Percentiles rank a stretch among this genome's conserved stretches.
phyloP scores from a whole-genome alignment of 768 basidiomycete genomes.

The Xerocomellus amylosporus region DNA sequence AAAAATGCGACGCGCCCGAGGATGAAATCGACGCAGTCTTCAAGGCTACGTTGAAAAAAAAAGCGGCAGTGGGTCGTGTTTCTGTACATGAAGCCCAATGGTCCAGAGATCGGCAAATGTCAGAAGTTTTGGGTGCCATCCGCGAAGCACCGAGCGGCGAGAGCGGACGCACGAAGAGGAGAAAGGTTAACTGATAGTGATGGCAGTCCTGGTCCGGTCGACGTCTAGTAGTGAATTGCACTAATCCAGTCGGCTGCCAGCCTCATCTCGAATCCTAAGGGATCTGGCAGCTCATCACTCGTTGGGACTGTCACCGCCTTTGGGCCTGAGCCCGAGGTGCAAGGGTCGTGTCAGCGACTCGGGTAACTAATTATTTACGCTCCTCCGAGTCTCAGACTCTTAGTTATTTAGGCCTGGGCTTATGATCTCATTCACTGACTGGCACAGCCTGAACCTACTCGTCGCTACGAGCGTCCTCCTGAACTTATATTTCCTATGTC shows the following conservation, averaged over 20 bases:
- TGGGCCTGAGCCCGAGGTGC: background rate
- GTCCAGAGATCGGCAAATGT: conserved; percentile 38
- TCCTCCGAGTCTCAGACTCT: too few relatives aligned
- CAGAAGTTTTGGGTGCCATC: conserved; percentile 58
- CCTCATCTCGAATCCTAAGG: background rate
- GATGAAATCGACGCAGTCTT: conserved; percentile 82
- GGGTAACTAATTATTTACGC: too few relatives aligned
- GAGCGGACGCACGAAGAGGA: conserved; percentile 35
- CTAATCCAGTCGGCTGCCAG: background rate
- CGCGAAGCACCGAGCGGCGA: conserved; percentile 52
- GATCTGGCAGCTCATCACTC: background rate
- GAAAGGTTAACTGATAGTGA: conserved; percentile 12
- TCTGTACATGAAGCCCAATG: conserved; percentile 11
- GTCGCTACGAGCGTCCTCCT: conserved; percentile 14
- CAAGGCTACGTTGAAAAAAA: conserved; percentile 55
- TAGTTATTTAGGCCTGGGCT: too few relatives aligned
- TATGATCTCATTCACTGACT: conserved; percentile 12
- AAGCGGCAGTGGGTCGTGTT: conserved; percentile 40
- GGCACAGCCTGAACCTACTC: conserved; percentile 4
- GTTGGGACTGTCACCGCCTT: background rate
- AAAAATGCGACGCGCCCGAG: conserved; percentile 43
- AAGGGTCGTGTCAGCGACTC: background rate
- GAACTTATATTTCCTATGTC: conserved; percentile 18
- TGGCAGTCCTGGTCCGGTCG: background rate
- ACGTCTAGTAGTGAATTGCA: background rate